Evolutionary conservation across 192 early-diverging fungal species (phyloP).

Genomic region (Linnemannia zychae): DNA sequence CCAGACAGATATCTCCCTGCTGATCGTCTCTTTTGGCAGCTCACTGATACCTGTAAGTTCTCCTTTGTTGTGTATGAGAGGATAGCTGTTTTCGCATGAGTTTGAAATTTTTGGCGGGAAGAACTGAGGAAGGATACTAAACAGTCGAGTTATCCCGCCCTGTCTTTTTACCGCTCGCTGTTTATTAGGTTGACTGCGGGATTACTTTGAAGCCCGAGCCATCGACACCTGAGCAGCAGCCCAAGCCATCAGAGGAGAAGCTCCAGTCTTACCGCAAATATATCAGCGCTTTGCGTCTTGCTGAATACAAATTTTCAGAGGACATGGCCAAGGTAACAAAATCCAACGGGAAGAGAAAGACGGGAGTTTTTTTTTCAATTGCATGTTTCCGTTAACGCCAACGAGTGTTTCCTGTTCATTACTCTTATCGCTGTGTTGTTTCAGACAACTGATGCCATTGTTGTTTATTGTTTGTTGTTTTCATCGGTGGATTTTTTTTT

Average conservation of each 20-base stretch:
- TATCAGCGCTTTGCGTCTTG: slow-evolving; percentile 63
- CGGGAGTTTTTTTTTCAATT: neutral
- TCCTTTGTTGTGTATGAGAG: neutral
- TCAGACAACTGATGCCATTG: neutral
- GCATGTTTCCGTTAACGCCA: neutral
- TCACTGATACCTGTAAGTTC: slow-evolving; percentile 74
- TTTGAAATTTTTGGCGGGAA: slow-evolving; percentile 31
- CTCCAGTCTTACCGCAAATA: slow-evolving; percentile 69
- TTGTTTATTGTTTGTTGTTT: neutral
- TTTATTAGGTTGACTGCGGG: slow-evolving; percentile 62
- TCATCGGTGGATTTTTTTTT: neutral
- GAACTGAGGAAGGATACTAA: neutral
- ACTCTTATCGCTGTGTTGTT: slow-evolving; percentile 1
- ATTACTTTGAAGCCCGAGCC: slow-evolving; percentile 60
- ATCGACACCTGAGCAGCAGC: slow-evolving; percentile 11
- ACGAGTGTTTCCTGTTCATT: neutral
- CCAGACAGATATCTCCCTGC: slow-evolving; percentile 71
- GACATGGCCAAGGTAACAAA: slow-evolving; percentile 67
- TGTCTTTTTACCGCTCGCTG: neutral
- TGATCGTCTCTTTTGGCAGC: slow-evolving; percentile 77
- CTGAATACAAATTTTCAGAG: slow-evolving; percentile 72
- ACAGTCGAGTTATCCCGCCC: neutral
- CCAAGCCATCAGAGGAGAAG: slow-evolving; percentile 62
- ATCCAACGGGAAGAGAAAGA: neutral
- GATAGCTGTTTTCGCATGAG: slow-evolving; percentile 11